Base-by-base conservation (phyloP, 2,329 filamentous ascomycete species). In the Hymenoscyphus linearis region DNA sequence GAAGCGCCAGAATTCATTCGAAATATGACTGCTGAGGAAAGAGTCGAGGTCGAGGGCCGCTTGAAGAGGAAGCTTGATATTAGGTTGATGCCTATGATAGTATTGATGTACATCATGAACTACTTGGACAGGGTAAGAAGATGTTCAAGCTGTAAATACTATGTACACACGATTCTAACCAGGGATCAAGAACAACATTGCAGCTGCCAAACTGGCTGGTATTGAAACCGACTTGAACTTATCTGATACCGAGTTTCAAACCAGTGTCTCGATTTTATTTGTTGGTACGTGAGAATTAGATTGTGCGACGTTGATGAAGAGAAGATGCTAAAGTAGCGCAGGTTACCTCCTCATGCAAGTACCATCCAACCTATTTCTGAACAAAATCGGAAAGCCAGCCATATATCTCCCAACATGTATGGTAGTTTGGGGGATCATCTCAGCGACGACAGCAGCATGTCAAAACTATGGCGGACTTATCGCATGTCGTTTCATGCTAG, bases 51-150 rank as follows among this genome's bases (percentile, higher is more conserved):
- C 1, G 87, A 91, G 71, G 78, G 75, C 61, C 80, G 77, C 57
- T 73, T 91, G 57, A 77, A 81, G 61, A 79, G 81, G 63, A 90
- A 88, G 72, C 84, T 90, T 59, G 88, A 91, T 70, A 66, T 82
- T 9, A 77, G 86, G 57, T 72, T 90, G 34, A 76, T 91, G 67
- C 87, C 87, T 0, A 85, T 86, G 74, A 77, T 89, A 50, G 82
- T 89, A 58, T 67, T 89, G 54, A 88, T 90, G 79, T 90, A 88
- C 66, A 85, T 89, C 66, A 77, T 89, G 76, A 89, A 88, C 68
- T 88, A 87, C 69, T 74, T 88, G 13, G 83, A 86, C 66, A 64
- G 72, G 52, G 68, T 69, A 69, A 69, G 73, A 72, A 4, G 14
- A 13, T n/a, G 9, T 16, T 40, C 2, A 40, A 69, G 62, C 84